Evolutionary conservation across 2,329 filamentous ascomycete species (phyloP).

Genomic region (Aureobasidium sp.): DNA sequence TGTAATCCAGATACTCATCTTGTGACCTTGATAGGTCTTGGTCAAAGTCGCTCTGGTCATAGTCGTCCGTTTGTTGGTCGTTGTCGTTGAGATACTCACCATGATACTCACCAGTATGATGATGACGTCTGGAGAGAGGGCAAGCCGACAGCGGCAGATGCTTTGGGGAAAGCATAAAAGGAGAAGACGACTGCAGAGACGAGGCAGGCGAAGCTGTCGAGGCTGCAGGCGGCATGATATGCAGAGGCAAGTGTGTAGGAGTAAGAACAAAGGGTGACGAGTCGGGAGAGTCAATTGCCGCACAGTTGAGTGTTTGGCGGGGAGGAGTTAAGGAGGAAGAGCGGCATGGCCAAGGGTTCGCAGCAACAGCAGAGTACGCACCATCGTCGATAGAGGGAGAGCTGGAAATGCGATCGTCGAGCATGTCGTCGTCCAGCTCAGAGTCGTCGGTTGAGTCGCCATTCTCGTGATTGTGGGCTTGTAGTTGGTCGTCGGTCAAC

Average conservation of each 20-base stretch:
- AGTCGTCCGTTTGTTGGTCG: conserved; percentile 11
- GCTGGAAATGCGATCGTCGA: conserved; percentile 91
- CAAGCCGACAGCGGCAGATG: conserved; percentile 28
- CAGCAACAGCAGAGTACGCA: conserved; percentile 55
- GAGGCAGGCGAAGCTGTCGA: conserved; percentile 16
- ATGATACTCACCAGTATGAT: conserved; percentile 41
- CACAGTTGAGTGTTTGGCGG: conserved; percentile 30
- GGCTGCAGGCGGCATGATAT: not conserved
- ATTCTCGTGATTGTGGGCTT: conserved; percentile 24
- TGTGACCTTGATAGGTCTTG: not conserved
- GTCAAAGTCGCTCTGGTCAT: not conserved
- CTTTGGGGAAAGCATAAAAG: conserved; percentile 34
- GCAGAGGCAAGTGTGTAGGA: conserved; percentile 27
- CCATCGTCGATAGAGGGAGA: conserved; percentile 99
- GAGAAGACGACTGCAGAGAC: conserved; percentile 31
- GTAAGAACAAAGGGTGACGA: conserved; percentile 39
- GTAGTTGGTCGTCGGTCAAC: conserved; percentile 55
- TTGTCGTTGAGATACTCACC: conserved; percentile 14
- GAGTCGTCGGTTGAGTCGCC: conserved; percentile 56
- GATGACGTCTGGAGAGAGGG: conserved; percentile 9
- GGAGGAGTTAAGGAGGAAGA: conserved; percentile 36
- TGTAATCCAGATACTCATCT: not conserved
- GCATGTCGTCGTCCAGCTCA: conserved; percentile 78
- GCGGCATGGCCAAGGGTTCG: conserved; percentile 33
- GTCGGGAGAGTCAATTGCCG: conserved; percentile 24